Evolutionary conservation across 2,329 filamentous ascomycete genomes (phyloP), one percentile per base, ranked within the genome.

Genomic region (Colletotrichum karsti): DNA sequence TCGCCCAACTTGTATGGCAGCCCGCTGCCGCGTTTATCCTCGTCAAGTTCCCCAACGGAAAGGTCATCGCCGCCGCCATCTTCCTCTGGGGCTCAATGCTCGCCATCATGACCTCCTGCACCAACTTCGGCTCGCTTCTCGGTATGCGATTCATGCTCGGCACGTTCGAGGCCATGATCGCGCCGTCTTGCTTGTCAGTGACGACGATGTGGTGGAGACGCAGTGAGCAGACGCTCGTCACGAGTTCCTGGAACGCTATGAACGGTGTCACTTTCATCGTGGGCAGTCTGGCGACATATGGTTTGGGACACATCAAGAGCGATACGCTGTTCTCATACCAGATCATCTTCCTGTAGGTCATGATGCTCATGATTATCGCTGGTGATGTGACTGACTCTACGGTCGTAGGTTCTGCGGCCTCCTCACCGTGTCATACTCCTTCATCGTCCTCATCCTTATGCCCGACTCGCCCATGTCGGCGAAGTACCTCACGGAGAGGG

Each of bases 381-480:
- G 26, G 24, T 9, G 7, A 2, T 4, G 2, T 0, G 3, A 2
- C 41, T 48, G 1, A 46, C 30, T 7, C n/a, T n/a, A n/a, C n/a
- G n/a, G 4, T 2, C 1, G 0, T 1, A 72, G 79, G 1, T 79
- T 77, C 28, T 80, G 77, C 33, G 78, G 78, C 1, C 58, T 65
- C 2, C 70, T 81, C 73, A 83, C 84, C 0, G 82, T 88, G 18
- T 83, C 85, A 22, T 78, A 86, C 35, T 77, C 77, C 0, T 54
- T 81, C 0, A 73, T 85, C 12, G 84, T 91, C 5, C 82, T 88
- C 33, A 37, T 84, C 24, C 83, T 85, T 51, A 88, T 91, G 81
- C 90, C 90, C 0, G 89, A 91, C 72, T 89, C 87, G 0, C 89
- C 89, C 0, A 84, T 89, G 77, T 82, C 86, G 41, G 83, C 87